Evolutionary conservation across 345 rosid genomes (phyloP).

Genomic region (Reutealis trisperma): DNA sequence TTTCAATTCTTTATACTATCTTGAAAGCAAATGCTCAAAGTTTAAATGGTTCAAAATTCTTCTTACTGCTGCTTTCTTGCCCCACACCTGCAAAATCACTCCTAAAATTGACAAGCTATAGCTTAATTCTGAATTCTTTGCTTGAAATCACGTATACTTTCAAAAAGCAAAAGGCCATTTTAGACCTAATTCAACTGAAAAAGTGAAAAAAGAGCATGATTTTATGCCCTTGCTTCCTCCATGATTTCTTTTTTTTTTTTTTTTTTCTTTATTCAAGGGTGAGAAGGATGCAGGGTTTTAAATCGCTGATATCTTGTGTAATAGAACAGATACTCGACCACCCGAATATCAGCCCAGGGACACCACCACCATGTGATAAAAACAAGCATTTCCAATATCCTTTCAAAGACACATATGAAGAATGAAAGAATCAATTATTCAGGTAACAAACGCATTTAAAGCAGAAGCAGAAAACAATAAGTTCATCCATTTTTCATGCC

Average conservation of each 20-base stretch:
- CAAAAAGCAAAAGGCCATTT: not conserved
- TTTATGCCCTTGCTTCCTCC: not conserved
- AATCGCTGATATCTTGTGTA: too few species aligned
- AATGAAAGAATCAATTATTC: not conserved
- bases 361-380: not conserved
- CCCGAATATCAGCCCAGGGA: too few species aligned
- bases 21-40: not conserved
- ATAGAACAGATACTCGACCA: too few species aligned
- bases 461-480: not conserved
- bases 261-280: not conserved
- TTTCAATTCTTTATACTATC: not conserved
- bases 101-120: not conserved
- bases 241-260: too few species aligned
- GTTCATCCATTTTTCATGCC: not conserved
- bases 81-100: too few species aligned
- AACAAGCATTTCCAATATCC: not conserved
- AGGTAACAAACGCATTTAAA: too few species aligned
- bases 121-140: not conserved
- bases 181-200: not conserved
- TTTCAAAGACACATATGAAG: too few species aligned
- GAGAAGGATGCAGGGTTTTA: too few species aligned
- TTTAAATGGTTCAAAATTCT: not conserved
- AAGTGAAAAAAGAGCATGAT: not conserved
- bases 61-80: not conserved
- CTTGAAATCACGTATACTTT: not conserved